Base-by-base conservation (phyloP, 768 basidiomycete species). In the Roridomyces roridus region DNA sequence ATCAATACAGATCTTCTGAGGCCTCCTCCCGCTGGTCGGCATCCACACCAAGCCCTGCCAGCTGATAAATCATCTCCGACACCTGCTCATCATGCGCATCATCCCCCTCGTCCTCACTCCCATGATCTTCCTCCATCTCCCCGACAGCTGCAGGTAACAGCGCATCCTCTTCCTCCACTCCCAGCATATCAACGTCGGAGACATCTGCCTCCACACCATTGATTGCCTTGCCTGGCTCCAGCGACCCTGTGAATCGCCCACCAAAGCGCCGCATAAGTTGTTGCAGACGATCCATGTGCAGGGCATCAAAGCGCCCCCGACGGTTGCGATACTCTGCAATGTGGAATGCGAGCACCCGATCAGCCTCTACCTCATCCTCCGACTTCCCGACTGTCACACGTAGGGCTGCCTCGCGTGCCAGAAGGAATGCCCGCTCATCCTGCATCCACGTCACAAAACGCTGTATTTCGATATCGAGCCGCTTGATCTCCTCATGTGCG, bases 381-480 rank as follows among this genome's bases (percentile, higher is more conserved):
- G 12, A 4, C 31, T 34, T 34, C 31, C 31, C 31, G 3, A 11
- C 31, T 8, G 31, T 8, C 11, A 3, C 2, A 3, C 31, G 31
- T 8, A 34, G 31, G 10, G 31, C 31, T 8, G 31, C 14, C 29
- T 54, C 52, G 6, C 28, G 21, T 9, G 20, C 5, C 6, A 21
- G 35, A 15, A 55, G 45, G 39, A 47, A 46, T 9, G 14, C 14
- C n/a, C 45, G 29, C 21, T 68, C 59, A n/a, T 67, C 67, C 8
- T 20, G 14, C 6, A 69, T 54, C 31, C 50, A 68, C 0, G 60
- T 68, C 6, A 50, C 40, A 0, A 72, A 26, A 0, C 63, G 47
- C 0, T 18, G 39, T 8, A 72, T 58, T 45, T 72, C 67, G 12
- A 69, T 40, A 44, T 71, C 64, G 1, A 68, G 53, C 5, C 60